These are phyloP conservation scores for Blastomyces silverae DNA, from an alignment of 2,329 filamentous ascomycete genomes.

Conservation along the genomic window DNA sequence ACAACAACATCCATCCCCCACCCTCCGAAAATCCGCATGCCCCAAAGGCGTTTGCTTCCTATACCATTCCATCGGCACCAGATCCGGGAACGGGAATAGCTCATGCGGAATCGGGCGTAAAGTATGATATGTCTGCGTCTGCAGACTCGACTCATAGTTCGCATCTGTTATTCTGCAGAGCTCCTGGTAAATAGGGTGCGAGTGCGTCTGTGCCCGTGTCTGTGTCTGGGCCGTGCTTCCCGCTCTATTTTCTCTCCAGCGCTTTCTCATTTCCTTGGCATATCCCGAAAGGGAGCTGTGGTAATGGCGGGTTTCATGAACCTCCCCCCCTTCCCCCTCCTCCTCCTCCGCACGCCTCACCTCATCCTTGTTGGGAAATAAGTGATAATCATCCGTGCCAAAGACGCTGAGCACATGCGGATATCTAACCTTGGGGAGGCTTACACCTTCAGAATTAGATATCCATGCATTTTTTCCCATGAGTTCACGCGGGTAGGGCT, in stretches of 20 bases:
- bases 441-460: conserved; percentile 3
- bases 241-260: background rate
- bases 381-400: background rate
- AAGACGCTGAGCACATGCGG: background rate
- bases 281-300: background rate
- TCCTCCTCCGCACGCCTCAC: background rate
- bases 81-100: background rate
- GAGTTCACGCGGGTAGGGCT: conserved; percentile 1
- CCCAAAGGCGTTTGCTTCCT: background rate
- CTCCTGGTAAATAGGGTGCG: background rate
- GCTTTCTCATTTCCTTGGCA: background rate
- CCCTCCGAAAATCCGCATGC: background rate
- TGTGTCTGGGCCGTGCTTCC: background rate
- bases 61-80: conserved; percentile 1
- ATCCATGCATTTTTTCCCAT: background rate
- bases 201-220: background rate
- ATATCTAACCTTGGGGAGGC: background rate
- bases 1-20: background rate
- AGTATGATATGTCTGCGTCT: conserved; percentile 3
- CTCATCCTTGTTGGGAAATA: background rate
- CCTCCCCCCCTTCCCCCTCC: background rate
- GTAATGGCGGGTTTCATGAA: background rate
- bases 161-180: background rate
- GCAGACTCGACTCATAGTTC: background rate
- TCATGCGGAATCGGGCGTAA: background rate